These are phyloP conservation scores for Chrysoporthe puriensis DNA, from an alignment of 2,329 filamentous ascomycete genomes.

Conservation along the genomic window DNA sequence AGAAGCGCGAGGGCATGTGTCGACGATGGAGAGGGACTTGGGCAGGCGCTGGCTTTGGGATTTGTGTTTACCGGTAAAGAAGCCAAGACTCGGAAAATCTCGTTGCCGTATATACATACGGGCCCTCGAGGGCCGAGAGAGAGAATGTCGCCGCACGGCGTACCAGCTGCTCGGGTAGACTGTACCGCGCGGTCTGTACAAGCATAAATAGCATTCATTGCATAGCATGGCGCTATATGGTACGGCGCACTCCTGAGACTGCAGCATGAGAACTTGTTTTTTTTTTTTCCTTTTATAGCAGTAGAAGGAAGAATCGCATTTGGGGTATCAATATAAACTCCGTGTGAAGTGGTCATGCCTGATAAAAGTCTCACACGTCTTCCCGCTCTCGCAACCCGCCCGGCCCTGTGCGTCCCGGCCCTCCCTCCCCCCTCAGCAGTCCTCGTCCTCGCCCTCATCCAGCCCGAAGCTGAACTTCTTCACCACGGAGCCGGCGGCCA, in stretches of 20 bases:
- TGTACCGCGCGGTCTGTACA: background rate
- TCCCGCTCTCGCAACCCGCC: background rate
- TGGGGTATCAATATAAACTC: slow-evolving; percentile 14
- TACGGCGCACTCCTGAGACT: background rate
- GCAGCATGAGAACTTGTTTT: background rate
- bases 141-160: background rate
- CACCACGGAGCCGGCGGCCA: slow-evolving; percentile 44
- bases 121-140: background rate
- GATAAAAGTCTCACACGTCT: background rate
- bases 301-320: background rate
- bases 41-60: no score
- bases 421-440: background rate
- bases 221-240: background rate
- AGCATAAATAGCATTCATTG: background rate
- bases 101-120: background rate
- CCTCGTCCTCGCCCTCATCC: slow-evolving; percentile 36
- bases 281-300: no score
- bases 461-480: slow-evolving; percentile 50
- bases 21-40: no score
- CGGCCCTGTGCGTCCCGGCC: no score
- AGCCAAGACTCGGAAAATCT: no score
- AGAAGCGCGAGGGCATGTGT: no score
- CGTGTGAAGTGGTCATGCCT: background rate
- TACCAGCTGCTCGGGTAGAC: background rate
- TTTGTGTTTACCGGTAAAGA: no score